Evolutionary conservation across 495 filamentous ascomycete species (phyloP).

Genomic region (Parathielavia hyrcaniae): DNA sequence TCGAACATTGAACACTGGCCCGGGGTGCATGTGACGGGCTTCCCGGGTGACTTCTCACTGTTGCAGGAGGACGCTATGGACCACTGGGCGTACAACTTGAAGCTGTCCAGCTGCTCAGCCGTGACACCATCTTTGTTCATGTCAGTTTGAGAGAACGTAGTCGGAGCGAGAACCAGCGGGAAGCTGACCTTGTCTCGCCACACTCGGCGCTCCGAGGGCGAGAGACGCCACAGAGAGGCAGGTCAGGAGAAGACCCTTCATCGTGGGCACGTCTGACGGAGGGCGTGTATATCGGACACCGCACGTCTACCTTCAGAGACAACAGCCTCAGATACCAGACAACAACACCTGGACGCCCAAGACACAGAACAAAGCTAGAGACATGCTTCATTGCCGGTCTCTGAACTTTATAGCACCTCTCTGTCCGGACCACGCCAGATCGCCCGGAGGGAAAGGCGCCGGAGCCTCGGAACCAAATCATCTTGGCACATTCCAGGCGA

Average conservation of each 20-base stretch:
- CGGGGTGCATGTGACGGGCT: slow-evolving; percentile 52
- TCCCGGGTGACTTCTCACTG: slow-evolving; percentile 43
- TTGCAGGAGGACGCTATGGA: slow-evolving; percentile 65
- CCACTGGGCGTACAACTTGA: slow-evolving; percentile 64
- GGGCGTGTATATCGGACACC: not conserved
- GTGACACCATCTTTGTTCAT: slow-evolving; percentile 25
- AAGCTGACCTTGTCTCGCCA: slow-evolving; percentile 14
- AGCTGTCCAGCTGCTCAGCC: slow-evolving; percentile 37
- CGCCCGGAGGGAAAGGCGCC: not conserved
- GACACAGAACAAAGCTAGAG: not conserved
- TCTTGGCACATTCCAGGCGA: not conserved
- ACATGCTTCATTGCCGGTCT: not conserved
- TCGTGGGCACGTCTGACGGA: slow-evolving; percentile 8
- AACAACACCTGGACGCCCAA: not conserved
- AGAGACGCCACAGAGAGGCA: slow-evolving; percentile 17
- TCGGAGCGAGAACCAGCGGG: not conserved
- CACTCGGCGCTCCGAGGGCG: slow-evolving; percentile 16
- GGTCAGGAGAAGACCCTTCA: slow-evolving; percentile 21
- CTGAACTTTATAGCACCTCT: slow-evolving; percentile 1
- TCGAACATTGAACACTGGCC: slow-evolving; percentile 55
- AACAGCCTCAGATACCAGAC: not conserved
- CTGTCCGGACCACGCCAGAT: too few species aligned
- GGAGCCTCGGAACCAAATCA: not conserved
- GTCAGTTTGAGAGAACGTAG: not conserved
- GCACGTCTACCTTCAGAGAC: not conserved